These are phyloP conservation scores for Polyporus arcularius DNA, from an alignment of 768 basidiomycete species.

Conservation along the genomic window DNA sequence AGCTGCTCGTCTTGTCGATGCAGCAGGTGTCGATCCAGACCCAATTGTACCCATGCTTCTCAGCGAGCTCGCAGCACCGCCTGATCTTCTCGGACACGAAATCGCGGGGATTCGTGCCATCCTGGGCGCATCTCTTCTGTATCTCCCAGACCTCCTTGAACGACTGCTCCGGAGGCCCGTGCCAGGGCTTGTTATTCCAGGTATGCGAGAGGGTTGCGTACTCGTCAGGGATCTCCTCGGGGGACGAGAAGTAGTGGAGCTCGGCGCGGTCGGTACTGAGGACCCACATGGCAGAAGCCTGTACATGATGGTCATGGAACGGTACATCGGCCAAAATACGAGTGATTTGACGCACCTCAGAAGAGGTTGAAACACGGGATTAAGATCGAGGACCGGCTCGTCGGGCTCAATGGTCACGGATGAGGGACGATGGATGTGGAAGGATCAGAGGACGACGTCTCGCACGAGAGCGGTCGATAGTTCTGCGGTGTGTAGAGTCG, in stretches of 20 bases:
- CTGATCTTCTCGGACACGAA: not conserved
- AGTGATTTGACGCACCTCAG: no score
- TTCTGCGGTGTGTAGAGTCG: no score
- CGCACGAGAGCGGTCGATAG: no score
- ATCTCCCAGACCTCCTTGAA: not conserved
- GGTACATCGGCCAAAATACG: no score
- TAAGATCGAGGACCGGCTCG: no score
- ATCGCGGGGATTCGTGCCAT: not conserved
- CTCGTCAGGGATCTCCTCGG: not conserved
- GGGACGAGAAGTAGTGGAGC: not conserved
- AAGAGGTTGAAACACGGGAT: no score
- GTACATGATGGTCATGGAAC: no score
- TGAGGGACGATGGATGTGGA: no score
- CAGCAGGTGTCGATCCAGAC: not conserved
- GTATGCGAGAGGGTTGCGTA: not conserved
- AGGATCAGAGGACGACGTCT: no score
- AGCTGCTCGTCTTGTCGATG: not conserved
- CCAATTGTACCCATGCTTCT: not conserved
- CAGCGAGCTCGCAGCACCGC: not conserved
- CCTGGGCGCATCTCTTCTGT: not conserved
- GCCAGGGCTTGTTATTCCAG: not conserved
- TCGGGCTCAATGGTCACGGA: no score
- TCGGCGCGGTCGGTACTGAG: not conserved
- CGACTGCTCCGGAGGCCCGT: not conserved
- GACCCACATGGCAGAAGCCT: not conserved